Evolutionary conservation across 305 asterid genomes (phyloP).

Genomic region (Fraxinus baroniana): DNA sequence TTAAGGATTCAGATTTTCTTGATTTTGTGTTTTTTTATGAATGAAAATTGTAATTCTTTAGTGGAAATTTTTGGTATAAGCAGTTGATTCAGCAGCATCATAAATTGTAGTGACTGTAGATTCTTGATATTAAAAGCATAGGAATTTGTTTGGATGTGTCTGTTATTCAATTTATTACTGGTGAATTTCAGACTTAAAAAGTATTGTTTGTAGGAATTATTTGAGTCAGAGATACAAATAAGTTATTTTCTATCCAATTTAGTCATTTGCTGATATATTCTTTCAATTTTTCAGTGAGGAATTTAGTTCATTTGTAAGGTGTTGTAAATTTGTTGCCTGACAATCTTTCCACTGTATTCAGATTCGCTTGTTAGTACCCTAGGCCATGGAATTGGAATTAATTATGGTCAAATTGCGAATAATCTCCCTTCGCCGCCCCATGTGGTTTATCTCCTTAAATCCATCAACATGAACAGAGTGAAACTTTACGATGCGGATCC

Average conservation of each 20-base stretch:
- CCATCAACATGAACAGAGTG: constrained; percentile 66
- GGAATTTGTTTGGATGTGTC: background rate
- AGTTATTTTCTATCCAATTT: background rate
- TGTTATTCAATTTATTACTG: background rate
- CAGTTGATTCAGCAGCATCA: background rate
- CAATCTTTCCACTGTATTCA: constrained; percentile 20
- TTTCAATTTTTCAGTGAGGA: background rate
- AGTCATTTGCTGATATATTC: background rate
- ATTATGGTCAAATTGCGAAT: constrained; percentile 85
- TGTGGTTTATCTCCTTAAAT: constrained; percentile 54
- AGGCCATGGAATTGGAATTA: constrained; percentile 66
- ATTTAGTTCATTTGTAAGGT: background rate
- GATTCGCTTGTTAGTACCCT: constrained; percentile 36
- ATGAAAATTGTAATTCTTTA: background rate
- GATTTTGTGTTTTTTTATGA: background rate
- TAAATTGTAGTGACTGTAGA: background rate
- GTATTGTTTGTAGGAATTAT: background rate
- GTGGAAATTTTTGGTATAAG: background rate
- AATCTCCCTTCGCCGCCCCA: constrained; percentile 74
- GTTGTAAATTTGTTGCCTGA: background rate
- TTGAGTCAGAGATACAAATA: background rate
- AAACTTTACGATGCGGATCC: constrained; percentile 86
- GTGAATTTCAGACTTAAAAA: background rate
- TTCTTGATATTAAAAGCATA: background rate
- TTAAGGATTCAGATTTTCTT: background rate